Evolutionary conservation across 1,284 basidiomycete species (phyloP).

Genomic region (Leccinum subrobustum): DNA sequence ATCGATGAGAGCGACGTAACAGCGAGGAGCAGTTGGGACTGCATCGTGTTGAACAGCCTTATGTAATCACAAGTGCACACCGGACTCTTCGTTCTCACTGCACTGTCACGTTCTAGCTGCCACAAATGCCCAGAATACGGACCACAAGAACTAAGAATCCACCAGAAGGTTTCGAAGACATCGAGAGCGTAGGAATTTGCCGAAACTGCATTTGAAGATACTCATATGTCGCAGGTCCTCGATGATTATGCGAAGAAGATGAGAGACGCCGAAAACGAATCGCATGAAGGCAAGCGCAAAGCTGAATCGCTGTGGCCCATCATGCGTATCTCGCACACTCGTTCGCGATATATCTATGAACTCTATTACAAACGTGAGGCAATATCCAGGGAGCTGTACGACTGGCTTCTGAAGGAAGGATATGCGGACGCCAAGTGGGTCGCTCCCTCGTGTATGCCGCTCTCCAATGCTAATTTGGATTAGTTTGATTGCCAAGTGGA

Average conservation of each 20-base stretch:
- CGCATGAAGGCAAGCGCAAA: conserved; percentile 97
- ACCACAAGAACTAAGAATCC: conserved; percentile 94
- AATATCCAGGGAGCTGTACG: conserved; percentile 91
- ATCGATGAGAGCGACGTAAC: conserved; percentile 18
- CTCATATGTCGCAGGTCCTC: conserved; percentile 59
- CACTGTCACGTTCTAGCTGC: background rate
- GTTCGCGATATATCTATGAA: conserved; percentile 97
- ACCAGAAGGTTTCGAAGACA: conserved; percentile 97
- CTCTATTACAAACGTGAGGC: conserved; percentile 98
- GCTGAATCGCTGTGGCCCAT: conserved; percentile 98
- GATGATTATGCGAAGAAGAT: conserved; percentile 97
- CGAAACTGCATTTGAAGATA: background rate
- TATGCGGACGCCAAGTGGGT: conserved; percentile 97
- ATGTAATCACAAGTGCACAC: conserved; percentile 20
- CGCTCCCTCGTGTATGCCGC: conserved; percentile 1
- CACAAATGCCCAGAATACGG: conserved; percentile 89
- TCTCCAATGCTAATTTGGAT: conserved; percentile 9
- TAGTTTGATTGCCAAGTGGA: conserved; percentile 99
- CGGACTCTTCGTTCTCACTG: background rate
- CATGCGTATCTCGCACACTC: conserved; percentile 95
- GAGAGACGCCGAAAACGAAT: conserved; percentile 96
- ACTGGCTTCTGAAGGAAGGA: conserved; percentile 97
- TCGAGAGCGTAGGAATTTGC: conserved; percentile 62
- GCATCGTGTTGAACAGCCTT: conserved; percentile 18
- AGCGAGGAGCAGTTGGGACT: background rate